phyloP scores from a whole-genome alignment of 345 rosid species.

The Aurinia saxatilis region DNA sequence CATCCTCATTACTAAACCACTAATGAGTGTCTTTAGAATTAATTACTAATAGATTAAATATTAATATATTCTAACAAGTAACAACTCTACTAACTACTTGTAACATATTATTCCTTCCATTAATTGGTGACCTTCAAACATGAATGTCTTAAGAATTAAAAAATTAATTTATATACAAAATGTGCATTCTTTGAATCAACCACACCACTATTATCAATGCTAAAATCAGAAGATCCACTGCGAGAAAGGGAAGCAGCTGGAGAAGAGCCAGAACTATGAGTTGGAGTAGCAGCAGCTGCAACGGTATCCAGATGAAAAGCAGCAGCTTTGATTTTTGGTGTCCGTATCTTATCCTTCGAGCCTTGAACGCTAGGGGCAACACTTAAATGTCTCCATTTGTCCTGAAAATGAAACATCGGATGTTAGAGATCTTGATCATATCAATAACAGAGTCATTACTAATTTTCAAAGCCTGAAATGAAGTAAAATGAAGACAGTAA shows the following conservation, averaged over 20 bases:
- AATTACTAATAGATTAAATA: too few relatives aligned
- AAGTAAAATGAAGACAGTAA: neutral
- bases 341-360: slow-evolving; percentile 48
- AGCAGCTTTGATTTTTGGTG: slow-evolving; percentile 40
- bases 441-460: neutral
- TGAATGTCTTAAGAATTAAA: too few relatives aligned
- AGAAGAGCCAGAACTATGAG: neutral
- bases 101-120: too few relatives aligned
- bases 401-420: slow-evolving; percentile 33
- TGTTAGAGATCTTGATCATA: slow-evolving; percentile 10
- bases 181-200: slow-evolving; percentile 29
- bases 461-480: neutral
- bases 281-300: slow-evolving; percentile 32
- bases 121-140: too few relatives aligned
- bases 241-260: slow-evolving; percentile 15
- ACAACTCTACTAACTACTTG: too few relatives aligned
- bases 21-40: too few relatives aligned
- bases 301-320: slow-evolving; percentile 16
- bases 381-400: slow-evolving; percentile 76
- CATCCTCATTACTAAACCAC: too few relatives aligned
- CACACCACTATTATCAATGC: slow-evolving; percentile 14
- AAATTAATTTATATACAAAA: too few relatives aligned
- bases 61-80: too few relatives aligned
- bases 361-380: slow-evolving; percentile 50
- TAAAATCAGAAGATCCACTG: slow-evolving; percentile 22